Conservation (phyloP, 495 filamentous ascomycete genomes). For the Aspergillus funiculosus region DNA sequence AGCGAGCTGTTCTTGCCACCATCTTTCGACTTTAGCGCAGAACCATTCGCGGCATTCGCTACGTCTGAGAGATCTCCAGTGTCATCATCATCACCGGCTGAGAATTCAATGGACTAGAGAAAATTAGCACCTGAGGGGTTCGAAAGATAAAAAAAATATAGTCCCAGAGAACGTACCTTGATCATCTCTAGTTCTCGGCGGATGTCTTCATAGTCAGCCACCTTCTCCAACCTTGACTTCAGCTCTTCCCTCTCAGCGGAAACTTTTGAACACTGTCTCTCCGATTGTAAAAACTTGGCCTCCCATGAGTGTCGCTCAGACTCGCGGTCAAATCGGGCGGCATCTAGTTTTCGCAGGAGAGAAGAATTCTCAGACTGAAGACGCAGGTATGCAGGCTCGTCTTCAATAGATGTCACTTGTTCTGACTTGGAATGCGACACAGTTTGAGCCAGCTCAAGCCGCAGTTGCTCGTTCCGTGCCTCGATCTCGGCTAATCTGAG, state of each 20-base stretch:
- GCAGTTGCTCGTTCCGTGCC: constrained; percentile 87
- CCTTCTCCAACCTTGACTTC: constrained; percentile 74
- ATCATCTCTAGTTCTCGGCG: constrained; percentile 93
- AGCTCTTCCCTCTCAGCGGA: constrained; percentile 70
- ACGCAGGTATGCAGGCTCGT: constrained; percentile 80
- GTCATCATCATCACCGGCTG: constrained; percentile 81
- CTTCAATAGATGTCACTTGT: constrained; percentile 56
- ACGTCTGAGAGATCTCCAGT: constrained; percentile 26
- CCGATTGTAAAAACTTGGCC: constrained; percentile 52
- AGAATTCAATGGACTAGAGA: constrained; percentile 81
- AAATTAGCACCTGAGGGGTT: neutral
- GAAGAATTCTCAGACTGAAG: constrained; percentile 89
- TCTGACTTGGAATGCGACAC: constrained; percentile 66
- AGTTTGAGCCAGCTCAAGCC: constrained; percentile 81
- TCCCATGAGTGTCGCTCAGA: constrained; percentile 67
- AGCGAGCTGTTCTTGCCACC: constrained; percentile 55
- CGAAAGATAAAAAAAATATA: neutral
- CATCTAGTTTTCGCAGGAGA: constrained; percentile 80
- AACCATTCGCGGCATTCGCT: constrained; percentile 43
- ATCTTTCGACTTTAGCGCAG: constrained; percentile 53
- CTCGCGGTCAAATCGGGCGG: constrained; percentile 72
- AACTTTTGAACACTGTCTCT: constrained; percentile 43
- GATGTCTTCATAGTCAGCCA: constrained; percentile 92
- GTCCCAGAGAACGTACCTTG: constrained; percentile 51
- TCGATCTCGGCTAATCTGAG: constrained; percentile 84